phyloP scores from a whole-genome alignment of 2,329 filamentous ascomycete genomes.

The Paecilomyces sp. region DNA sequence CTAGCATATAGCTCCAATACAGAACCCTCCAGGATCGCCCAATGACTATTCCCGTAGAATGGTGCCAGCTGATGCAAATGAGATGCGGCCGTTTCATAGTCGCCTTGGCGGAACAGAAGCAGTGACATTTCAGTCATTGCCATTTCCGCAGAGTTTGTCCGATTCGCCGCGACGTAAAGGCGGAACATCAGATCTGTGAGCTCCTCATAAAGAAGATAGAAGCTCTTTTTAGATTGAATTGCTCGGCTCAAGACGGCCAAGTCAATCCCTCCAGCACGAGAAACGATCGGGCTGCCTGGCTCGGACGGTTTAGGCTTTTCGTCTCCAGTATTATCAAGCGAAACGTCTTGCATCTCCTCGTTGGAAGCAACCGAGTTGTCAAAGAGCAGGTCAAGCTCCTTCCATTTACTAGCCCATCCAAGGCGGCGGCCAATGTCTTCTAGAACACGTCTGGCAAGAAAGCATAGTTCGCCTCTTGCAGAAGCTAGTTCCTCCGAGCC shows the following conservation, averaged over 20 bases:
- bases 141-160: slow-evolving; percentile 68
- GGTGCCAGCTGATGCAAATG: slow-evolving; percentile 74
- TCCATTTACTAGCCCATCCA: slow-evolving; percentile 74
- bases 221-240: slow-evolving; percentile 55
- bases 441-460: slow-evolving; percentile 72
- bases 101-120: slow-evolving; percentile 68
- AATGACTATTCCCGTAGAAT: slow-evolving; percentile 70
- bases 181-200: slow-evolving; percentile 80
- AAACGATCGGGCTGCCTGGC: slow-evolving; percentile 5
- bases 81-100: slow-evolving; percentile 65
- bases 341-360: slow-evolving; percentile 27
- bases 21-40: slow-evolving; percentile 71
- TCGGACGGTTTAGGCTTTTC: slow-evolving; percentile 8
- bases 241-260: slow-evolving; percentile 55
- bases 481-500: slow-evolving; percentile 79
- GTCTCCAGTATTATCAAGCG: slow-evolving; percentile 19
- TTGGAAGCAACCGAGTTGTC: slow-evolving; percentile 21
- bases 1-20: slow-evolving; percentile 80
- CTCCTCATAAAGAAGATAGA: slow-evolving; percentile 61
- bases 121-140: slow-evolving; percentile 80
- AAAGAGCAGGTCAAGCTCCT: slow-evolving; percentile 42
- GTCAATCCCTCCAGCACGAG: slow-evolving; percentile 42
- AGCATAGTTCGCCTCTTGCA: slow-evolving; percentile 71
- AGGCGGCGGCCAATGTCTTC: slow-evolving; percentile 64
- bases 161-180: slow-evolving; percentile 73